A percentile compares a stretch with the other conserved stretches of the same genome.
phyloP scores from a whole-genome alignment of 345 rosid species.

The Hirschfeldia incana region DNA sequence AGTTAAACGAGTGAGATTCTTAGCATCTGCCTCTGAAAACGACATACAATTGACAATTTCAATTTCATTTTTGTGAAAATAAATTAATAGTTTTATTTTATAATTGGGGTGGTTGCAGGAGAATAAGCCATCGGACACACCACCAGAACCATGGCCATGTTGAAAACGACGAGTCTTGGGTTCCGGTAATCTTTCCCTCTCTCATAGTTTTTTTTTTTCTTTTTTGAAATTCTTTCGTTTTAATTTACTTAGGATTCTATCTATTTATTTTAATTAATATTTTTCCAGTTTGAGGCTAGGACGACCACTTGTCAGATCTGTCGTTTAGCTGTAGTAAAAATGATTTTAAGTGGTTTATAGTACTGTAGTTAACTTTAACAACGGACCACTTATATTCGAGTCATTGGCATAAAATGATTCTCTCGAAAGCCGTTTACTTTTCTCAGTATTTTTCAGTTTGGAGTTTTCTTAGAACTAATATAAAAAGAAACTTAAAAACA shows the following conservation, averaged over 20 bases:
- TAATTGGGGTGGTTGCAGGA: slow-evolving; percentile 45
- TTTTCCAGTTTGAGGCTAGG: not conserved
- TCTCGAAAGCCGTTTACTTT: slow-evolving; percentile 28
- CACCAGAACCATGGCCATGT: slow-evolving; percentile 91
- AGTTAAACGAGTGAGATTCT: not conserved
- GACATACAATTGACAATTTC: not conserved
- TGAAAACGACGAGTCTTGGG: slow-evolving; percentile 88
- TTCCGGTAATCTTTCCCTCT: slow-evolving; percentile 50
- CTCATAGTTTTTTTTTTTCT: not conserved
- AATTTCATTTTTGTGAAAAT: not conserved
- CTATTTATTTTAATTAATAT: not conserved
- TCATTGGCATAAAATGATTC: slow-evolving; percentile 28
- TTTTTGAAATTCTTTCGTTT: not conserved
- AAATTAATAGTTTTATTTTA: not conserved
- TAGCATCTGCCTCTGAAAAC: not conserved
- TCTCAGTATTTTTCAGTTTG: not conserved
- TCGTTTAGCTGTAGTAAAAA: slow-evolving; percentile 11
- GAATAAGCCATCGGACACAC: slow-evolving; percentile 86
- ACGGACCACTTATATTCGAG: slow-evolving; percentile 35
- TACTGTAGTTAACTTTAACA: not conserved
- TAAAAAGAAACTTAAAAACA: not conserved
- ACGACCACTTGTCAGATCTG: not conserved
- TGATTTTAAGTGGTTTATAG: not conserved
- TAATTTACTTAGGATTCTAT: not conserved
- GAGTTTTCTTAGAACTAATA: slow-evolving; percentile 4